Evolutionary conservation across 345 rosid species (phyloP).

Genomic region (Rhizophora apiculata): DNA sequence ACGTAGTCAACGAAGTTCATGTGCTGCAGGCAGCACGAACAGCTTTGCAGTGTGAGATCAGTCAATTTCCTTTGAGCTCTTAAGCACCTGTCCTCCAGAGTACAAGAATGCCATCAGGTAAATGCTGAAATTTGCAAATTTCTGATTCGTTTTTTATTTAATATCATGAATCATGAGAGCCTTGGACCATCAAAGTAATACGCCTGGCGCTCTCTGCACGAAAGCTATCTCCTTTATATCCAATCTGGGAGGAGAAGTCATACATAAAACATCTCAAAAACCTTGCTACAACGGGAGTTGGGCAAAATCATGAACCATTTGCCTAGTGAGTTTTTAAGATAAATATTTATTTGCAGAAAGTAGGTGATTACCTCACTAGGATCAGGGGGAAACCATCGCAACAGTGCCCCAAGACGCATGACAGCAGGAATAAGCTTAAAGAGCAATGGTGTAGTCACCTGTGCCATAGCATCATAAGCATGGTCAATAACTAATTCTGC

Average conservation of each 20-base stretch:
- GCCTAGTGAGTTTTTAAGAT: background rate
- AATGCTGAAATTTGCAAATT: slow-evolving; percentile 42
- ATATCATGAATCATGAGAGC: slow-evolving; percentile 82
- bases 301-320: background rate
- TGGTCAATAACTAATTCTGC: too few relatives aligned
- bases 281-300: background rate
- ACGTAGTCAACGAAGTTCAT: too few relatives aligned
- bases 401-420: slow-evolving; percentile 42
- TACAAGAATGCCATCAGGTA: slow-evolving; percentile 65
- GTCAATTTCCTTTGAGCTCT: slow-evolving; percentile 49
- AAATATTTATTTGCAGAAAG: background rate
- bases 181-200: slow-evolving; percentile 74
- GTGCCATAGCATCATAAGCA: slow-evolving; percentile 10
- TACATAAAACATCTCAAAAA: slow-evolving; percentile 15
- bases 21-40: too few relatives aligned
- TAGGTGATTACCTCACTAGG: slow-evolving; percentile 31
- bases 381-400: slow-evolving; percentile 49
- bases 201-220: slow-evolving; percentile 83
- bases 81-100: slow-evolving; percentile 63
- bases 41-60: background rate
- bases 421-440: slow-evolving; percentile 50
- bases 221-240: slow-evolving; percentile 43
- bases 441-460: slow-evolving; percentile 54
- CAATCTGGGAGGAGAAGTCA: slow-evolving; percentile 33
- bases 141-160: slow-evolving; percentile 47